Conservation (phyloP, 2,329 filamentous ascomycete species). For the Penicillium verrucosum region DNA sequence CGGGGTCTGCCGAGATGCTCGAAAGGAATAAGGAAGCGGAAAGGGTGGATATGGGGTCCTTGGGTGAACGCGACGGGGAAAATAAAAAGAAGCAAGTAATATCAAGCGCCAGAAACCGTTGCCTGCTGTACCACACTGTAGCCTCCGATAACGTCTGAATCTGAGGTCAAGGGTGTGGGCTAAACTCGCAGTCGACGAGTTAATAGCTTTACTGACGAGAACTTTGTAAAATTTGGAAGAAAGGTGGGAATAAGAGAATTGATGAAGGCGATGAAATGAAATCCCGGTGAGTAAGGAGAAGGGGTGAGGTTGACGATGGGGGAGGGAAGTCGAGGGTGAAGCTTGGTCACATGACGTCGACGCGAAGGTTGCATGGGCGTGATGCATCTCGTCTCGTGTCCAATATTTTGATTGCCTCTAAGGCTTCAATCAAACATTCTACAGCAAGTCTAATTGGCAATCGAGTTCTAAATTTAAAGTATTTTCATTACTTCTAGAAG, state of each 20-base stretch:
- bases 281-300: background rate
- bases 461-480: background rate
- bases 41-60: conserved; percentile 11
- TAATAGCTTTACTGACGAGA: background rate
- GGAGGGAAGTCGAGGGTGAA: conserved; percentile 5
- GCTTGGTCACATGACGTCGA: conserved; percentile 8
- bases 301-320: conserved; percentile 1
- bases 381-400: background rate
- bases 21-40: conserved; percentile 10
- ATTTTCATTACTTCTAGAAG: background rate
- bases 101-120: conserved; percentile 11
- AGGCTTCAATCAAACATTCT: background rate
- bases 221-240: background rate
- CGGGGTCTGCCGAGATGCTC: conserved; percentile 14
- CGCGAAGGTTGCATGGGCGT: conserved; percentile 2
- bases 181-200: conserved; percentile 1
- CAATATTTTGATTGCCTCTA: conserved; percentile 1
- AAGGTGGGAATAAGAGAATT: background rate
- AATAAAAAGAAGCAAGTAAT: conserved; percentile 18
- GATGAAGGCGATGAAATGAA: background rate
- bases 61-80: conserved; percentile 19
- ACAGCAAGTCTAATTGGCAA: background rate
- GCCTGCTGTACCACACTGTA: conserved; percentile 13
- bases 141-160: conserved; percentile 10
- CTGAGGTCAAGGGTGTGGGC: conserved; percentile 1